phyloP scores from a whole-genome alignment of 129 eudicot genomes.

The Pulicaria dysenterica region DNA sequence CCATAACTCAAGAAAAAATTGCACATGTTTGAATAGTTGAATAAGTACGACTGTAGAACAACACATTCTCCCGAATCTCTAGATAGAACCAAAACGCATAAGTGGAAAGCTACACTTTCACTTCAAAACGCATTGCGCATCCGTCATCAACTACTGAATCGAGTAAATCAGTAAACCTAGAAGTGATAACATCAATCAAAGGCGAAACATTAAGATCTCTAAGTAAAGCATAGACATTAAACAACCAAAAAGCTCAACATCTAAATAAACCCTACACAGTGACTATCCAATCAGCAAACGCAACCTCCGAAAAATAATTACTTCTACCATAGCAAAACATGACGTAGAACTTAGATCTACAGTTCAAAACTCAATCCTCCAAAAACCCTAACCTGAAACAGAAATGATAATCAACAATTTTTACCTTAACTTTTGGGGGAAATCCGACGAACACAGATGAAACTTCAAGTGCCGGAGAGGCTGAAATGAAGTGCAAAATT shows the following conservation, averaged over 20 bases:
- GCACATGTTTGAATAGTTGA: neutral
- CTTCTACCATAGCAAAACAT: neutral
- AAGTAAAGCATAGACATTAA: slow-evolving; percentile 12
- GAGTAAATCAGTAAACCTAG: slow-evolving; percentile 12
- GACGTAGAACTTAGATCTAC: slow-evolving; percentile 23
- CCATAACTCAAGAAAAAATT: neutral
- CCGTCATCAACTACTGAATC: neutral
- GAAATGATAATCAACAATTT: neutral
- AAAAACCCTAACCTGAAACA: slow-evolving; percentile 17
- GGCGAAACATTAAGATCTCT: slow-evolving; percentile 18
- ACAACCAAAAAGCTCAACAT: slow-evolving; percentile 5
- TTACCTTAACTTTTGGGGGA: slow-evolving; percentile 11
- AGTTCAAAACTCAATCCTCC: slow-evolving; percentile 7
- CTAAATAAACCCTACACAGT: slow-evolving; percentile 17
- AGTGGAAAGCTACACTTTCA: neutral
- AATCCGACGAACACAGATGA: slow-evolving; percentile 19
- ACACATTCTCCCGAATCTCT: no score
- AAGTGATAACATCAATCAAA: neutral
- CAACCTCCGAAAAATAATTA: neutral
- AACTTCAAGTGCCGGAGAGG: neutral
- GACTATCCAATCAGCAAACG: slow-evolving; percentile 17
- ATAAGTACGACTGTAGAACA: no score
- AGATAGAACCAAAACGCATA: no score
- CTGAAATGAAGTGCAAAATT: neutral
- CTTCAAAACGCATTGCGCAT: slow-evolving; percentile 13